phyloP scores from a whole-genome alignment of 768 basidiomycete genomes.

The Strobilomyces confusus region DNA sequence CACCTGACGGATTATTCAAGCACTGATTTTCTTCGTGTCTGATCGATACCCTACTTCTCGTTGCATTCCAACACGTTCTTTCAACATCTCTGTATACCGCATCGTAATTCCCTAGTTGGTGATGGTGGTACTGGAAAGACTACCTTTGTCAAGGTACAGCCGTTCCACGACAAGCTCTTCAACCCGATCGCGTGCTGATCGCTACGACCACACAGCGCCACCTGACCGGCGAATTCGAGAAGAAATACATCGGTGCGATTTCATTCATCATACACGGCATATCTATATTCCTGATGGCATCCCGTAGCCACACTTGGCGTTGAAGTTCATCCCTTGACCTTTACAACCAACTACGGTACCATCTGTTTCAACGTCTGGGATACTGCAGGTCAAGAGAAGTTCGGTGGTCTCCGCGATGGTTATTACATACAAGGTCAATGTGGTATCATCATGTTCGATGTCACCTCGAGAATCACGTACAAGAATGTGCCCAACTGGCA shows the following conservation, averaged over 20 bases:
- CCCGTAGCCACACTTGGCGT: conserved; percentile 93
- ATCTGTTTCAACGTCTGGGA: conserved; percentile 99
- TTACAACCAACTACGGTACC: conserved; percentile 97
- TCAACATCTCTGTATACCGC: not conserved
- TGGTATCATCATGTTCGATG: conserved; percentile 99
- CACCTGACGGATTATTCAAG: conserved; percentile 7
- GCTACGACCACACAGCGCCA: conserved; percentile 62
- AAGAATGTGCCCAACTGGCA: conserved; percentile 99
- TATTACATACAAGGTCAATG: conserved; percentile 98
- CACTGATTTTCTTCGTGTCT: conserved; percentile 32
- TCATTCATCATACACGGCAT: conserved; percentile 8
- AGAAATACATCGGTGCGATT: conserved; percentile 94
- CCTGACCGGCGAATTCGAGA: conserved; percentile 99
- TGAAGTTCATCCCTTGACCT: conserved; percentile 94
- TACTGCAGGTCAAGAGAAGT: conserved; percentile 99
- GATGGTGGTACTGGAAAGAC: conserved; percentile 98
- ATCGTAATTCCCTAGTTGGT: conserved; percentile 55
- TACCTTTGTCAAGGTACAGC: conserved; percentile 89
- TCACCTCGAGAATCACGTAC: conserved; percentile 99
- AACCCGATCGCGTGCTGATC: conserved; percentile 58
- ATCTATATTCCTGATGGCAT: conserved; percentile 10
- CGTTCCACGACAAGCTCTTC: conserved; percentile 24
- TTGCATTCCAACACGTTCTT: conserved; percentile 7
- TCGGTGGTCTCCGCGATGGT: conserved; percentile 96
- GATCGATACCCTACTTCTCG: conserved; percentile 48